A percentile compares a stretch with the other conserved stretches of the same genome.
Conservation (phyloP, 805 yeast genomes). For the Cyberlindnera xishuangbannaensis region DNA sequence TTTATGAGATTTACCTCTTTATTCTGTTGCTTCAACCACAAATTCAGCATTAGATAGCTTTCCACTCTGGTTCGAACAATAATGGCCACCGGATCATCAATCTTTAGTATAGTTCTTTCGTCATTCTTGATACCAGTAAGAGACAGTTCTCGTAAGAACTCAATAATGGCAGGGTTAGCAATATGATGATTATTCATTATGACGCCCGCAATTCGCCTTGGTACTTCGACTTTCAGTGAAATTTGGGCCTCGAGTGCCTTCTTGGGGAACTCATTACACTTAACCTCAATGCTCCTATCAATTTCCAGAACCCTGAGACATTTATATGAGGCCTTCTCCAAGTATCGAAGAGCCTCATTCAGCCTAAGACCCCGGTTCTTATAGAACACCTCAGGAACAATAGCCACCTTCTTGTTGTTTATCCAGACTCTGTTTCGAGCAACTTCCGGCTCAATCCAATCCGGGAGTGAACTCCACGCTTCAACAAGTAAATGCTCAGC, state of each 20-base stretch:
- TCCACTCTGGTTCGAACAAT: conserved; percentile 20
- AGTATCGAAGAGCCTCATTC: conserved; percentile 35
- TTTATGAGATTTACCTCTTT: conserved; percentile 8
- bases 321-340: conserved; percentile 33
- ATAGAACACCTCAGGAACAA: conserved; percentile 35
- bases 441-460: conserved; percentile 40
- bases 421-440: conserved; percentile 52
- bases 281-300: conserved; percentile 16
- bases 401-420: conserved; percentile 33
- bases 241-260: conserved; percentile 24
- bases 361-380: conserved; percentile 30
- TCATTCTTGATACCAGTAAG: neutral
- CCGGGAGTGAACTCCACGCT: conserved; percentile 40
- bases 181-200: conserved; percentile 11
- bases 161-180: conserved; percentile 7
- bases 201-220: conserved; percentile 17
- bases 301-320: conserved; percentile 25
- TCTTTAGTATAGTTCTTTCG: neutral
- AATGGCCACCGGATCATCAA: conserved; percentile 9
- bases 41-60: conserved; percentile 13
- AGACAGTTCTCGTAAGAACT: conserved; percentile 7
- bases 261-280: conserved; percentile 25
- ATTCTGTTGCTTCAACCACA: conserved; percentile 6
- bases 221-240: conserved; percentile 9
- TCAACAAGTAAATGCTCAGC: conserved; percentile 53